A percentile compares a stretch with the other conserved stretches of the same genome.
These are phyloP conservation scores for Chamaecrista fasciculata DNA, from an alignment of 306 rosid species.

Conservation along the genomic window DNA sequence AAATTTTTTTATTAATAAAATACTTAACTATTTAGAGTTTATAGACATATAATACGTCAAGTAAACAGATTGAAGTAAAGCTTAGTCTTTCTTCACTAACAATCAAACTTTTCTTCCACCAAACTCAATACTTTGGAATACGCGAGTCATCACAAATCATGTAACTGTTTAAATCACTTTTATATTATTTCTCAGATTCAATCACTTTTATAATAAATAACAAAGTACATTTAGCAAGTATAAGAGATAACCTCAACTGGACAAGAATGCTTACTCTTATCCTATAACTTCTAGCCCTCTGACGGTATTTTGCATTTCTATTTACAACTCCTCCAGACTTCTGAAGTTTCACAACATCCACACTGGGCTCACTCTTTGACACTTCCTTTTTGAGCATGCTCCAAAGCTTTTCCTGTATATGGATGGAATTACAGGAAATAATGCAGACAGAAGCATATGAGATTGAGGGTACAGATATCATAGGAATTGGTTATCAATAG, in stretches of 20 bases:
- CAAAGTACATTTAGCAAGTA: background rate
- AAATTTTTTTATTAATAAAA: background rate
- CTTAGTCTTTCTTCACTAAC: background rate
- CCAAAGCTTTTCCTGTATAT: constrained; percentile 80
- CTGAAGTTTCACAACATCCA: constrained; percentile 95
- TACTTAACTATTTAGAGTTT: background rate
- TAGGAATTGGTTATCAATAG: background rate
- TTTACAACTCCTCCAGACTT: constrained; percentile 97
- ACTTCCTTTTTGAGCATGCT: constrained; percentile 89
- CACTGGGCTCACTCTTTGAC: constrained; percentile 68
- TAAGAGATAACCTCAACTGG: constrained; percentile 6
- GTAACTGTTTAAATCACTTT: background rate
- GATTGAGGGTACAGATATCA: background rate
- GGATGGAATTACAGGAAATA: constrained; percentile 26
- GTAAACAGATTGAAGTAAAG: background rate
- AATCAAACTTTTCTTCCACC: background rate
- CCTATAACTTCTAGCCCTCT: constrained; percentile 73
- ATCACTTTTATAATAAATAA: no score
- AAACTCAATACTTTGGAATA: background rate
- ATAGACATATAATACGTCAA: background rate
- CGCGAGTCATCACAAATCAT: background rate
- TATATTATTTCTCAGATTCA: constrained; percentile 4
- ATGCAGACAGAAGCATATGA: background rate
- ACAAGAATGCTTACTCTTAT: constrained; percentile 60
- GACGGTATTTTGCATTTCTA: constrained; percentile 72